These are phyloP conservation scores for Ustilago trichophora DNA, from an alignment of 1,284 basidiomycete species.

Conservation along the genomic window DNA sequence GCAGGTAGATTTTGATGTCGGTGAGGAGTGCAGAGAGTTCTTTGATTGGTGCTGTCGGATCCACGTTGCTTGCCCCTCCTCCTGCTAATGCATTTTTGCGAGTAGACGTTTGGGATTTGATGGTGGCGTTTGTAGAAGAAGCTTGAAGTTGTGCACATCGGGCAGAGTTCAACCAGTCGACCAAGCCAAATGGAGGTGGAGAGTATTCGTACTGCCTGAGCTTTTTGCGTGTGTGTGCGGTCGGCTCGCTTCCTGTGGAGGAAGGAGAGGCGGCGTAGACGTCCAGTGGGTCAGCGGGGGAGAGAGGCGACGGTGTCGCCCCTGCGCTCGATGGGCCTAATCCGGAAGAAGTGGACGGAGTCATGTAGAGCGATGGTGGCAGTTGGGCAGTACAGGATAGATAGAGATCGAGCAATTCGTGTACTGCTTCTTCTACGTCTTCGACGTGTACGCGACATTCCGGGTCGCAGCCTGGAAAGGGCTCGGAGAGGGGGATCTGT, in stretches of 20 bases:
- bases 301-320: constrained; percentile 33
- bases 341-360: background rate
- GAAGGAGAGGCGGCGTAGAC: constrained; percentile 17
- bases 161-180: constrained; percentile 42
- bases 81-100: background rate
- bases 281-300: constrained; percentile 40
- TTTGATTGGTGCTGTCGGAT: constrained; percentile 27
- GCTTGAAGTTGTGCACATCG: constrained; percentile 21
- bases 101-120: no score
- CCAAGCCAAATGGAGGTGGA: constrained; percentile 39
- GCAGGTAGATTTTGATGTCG: constrained; percentile 48
- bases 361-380: constrained; percentile 35
- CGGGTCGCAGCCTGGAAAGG: constrained; percentile 16
- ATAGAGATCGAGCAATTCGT: constrained; percentile 51
- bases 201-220: constrained; percentile 47
- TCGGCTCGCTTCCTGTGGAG: constrained; percentile 16
- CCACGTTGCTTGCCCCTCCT: background rate
- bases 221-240: constrained; percentile 4
- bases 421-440: constrained; percentile 48
- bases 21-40: constrained; percentile 33
- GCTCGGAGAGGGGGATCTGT: constrained; percentile 24
- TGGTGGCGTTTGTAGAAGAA: no score
- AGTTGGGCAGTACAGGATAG: constrained; percentile 24
- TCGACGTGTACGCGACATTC: constrained; percentile 22
- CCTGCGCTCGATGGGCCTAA: constrained; percentile 11